A percentile compares a stretch with the other conserved stretches of the same genome.
Evolutionary conservation across 2,329 filamentous ascomycete species (phyloP).

Genomic region (Dactylonectria estremocensis): DNA sequence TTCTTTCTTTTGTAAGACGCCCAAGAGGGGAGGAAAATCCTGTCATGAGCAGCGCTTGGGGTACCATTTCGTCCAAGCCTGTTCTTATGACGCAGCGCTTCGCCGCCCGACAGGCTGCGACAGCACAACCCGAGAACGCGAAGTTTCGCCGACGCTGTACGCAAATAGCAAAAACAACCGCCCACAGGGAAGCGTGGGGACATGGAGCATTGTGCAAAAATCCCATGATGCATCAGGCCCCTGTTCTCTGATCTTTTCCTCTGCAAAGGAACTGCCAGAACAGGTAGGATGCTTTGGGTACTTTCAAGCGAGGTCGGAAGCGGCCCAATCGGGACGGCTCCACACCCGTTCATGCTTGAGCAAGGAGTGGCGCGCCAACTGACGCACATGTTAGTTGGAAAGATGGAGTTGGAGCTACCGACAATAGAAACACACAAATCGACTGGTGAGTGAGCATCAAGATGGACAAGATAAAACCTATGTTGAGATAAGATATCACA

Average conservation of each 20-base stretch:
- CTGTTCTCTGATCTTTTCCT: slow-evolving; percentile 3
- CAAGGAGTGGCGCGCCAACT: slow-evolving; percentile 28
- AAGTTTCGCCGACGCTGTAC: slow-evolving; percentile 12
- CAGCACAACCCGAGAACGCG: slow-evolving; percentile 19
- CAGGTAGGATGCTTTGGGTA: slow-evolving; percentile 7
- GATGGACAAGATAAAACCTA: slow-evolving; percentile 22
- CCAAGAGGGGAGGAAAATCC: not conserved
- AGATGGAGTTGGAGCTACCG: slow-evolving; percentile 7
- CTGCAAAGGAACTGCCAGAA: slow-evolving; percentile 26
- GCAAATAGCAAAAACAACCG: slow-evolving; percentile 6
- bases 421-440: slow-evolving; percentile 10
- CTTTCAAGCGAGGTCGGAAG: slow-evolving; percentile 23
- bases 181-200: not conserved
- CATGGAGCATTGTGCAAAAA: slow-evolving; percentile 1
- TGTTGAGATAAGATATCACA: slow-evolving; percentile 30
- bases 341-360: slow-evolving; percentile 30
- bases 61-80: not conserved
- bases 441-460: not conserved
- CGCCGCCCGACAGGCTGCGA: no score
- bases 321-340: slow-evolving; percentile 29
- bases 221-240: slow-evolving; percentile 5
- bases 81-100: not conserved
- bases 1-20: not conserved
- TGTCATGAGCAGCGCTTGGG: not conserved
- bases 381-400: slow-evolving; percentile 16